Conservation (phyloP, 768 basidiomycete genomes). For the Calvatia gigantea region DNA sequence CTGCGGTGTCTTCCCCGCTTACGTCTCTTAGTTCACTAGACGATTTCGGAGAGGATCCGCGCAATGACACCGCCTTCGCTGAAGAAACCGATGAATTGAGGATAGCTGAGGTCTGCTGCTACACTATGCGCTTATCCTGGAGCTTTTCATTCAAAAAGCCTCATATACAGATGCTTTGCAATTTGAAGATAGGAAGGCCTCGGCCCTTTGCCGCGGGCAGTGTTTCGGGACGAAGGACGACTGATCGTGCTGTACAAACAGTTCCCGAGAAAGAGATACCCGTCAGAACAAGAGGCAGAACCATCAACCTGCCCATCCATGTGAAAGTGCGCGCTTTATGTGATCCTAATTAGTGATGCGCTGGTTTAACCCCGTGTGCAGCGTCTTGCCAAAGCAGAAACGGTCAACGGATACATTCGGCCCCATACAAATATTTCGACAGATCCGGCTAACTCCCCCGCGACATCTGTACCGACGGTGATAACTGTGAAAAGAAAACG, state of each 20-base stretch:
- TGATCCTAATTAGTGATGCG: neutral
- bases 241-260: constrained; percentile 27
- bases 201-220: constrained; percentile 12
- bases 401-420: constrained; percentile 5
- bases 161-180: constrained; percentile 24
- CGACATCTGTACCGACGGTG: constrained; percentile 22
- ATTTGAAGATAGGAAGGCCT: constrained; percentile 15
- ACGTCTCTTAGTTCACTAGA: constrained; percentile 74
- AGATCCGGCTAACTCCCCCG: constrained; percentile 26
- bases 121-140: neutral
- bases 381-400: constrained; percentile 5
- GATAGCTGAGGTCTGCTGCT: constrained; percentile 53
- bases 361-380: neutral
- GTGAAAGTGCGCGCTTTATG: neutral
- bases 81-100: constrained; percentile 46
- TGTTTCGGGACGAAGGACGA: constrained; percentile 17
- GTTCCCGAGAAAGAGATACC: constrained; percentile 18
- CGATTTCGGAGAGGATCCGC: constrained; percentile 43
- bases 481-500: constrained; percentile 35
- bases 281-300: constrained; percentile 3
- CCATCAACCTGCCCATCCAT: neutral
- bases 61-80: constrained; percentile 22
- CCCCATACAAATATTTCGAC: constrained; percentile 19
- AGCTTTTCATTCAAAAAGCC: neutral
- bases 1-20: constrained; percentile 65